Percentiles rank a stretch among this genome's conserved stretches.
These are phyloP conservation scores for Wickerhamiella galacta DNA, from an alignment of 805 yeast genomes.

Conservation along the genomic window DNA sequence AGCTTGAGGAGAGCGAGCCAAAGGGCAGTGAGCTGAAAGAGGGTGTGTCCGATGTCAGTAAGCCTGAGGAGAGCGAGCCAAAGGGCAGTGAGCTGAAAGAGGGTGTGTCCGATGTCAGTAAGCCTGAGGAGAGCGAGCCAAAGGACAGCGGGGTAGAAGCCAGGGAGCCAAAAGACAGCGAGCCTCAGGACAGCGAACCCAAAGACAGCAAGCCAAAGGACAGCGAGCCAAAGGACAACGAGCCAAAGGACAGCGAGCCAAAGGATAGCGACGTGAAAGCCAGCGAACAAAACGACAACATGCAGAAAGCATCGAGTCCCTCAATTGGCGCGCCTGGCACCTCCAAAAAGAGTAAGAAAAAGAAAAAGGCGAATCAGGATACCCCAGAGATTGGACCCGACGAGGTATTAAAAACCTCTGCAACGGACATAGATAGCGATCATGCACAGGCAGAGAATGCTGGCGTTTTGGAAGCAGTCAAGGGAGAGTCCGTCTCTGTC, in stretches of 20 bases:
- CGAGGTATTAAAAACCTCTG: no score
- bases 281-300: no score
- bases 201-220: constrained; percentile 6
- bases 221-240: constrained; percentile 7
- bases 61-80: background rate
- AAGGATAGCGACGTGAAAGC: constrained; percentile 7
- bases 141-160: background rate
- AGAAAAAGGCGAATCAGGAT: no score
- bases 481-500: no score
- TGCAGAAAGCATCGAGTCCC: no score
- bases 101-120: background rate
- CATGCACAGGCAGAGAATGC: no score
- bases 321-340: no score
- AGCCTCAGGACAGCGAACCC: constrained; percentile 8
- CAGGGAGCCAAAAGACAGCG: background rate
- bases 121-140: background rate
- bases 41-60: background rate
- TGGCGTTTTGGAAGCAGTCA: no score
- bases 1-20: background rate
- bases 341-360: no score
- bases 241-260: constrained; percentile 4
- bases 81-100: background rate
- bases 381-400: no score
- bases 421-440: no score
- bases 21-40: background rate